These are phyloP conservation scores for Dillenia suffruticosa DNA, from an alignment of 164 flowering plant genomes.

Conservation along the genomic window DNA sequence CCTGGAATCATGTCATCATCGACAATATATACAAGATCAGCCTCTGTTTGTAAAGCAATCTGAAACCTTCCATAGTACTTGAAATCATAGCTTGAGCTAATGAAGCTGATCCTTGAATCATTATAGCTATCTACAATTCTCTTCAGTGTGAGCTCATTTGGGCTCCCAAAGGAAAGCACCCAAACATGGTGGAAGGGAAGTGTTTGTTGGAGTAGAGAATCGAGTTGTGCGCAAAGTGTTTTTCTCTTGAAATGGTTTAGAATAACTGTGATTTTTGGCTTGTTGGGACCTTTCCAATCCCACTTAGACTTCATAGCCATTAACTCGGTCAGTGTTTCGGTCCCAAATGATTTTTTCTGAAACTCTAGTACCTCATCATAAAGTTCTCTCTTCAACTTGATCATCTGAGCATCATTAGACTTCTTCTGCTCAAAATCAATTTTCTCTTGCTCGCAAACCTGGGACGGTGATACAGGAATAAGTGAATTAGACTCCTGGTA, in stretches of 20 bases:
- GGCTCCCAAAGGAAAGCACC: conserved; percentile 94
- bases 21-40: conserved; percentile 82
- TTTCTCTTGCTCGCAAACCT: conserved; percentile 79
- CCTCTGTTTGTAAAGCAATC: conserved; percentile 90
- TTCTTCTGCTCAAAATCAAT: conserved; percentile 91
- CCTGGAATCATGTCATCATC: conserved; percentile 99
- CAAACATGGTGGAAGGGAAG: conserved; percentile 85
- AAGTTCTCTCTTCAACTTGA: conserved; percentile 78
- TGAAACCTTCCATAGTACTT: conserved; percentile 98
- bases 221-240: conserved; percentile 89
- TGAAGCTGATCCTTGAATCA: conserved; percentile 77
- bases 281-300: conserved; percentile 48
- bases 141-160: conserved; percentile 63
- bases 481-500: conserved; percentile 46
- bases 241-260: conserved; percentile 95
- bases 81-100: conserved; percentile 86
- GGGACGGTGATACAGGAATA: conserved; percentile 24
- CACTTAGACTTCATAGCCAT: conserved; percentile 84
- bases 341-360: conserved; percentile 56
- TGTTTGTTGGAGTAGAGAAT: conserved; percentile 79
- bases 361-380: conserved; percentile 68
- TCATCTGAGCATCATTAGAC: conserved; percentile 77
- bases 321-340: conserved; percentile 69
- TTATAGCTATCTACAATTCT: conserved; percentile 84
- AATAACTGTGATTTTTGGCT: conserved; percentile 75